Percentiles rank a stretch among this genome's conserved stretches.
phyloP scores from a whole-genome alignment of 768 basidiomycete genomes.

The Gloeostereum incarnatum region DNA sequence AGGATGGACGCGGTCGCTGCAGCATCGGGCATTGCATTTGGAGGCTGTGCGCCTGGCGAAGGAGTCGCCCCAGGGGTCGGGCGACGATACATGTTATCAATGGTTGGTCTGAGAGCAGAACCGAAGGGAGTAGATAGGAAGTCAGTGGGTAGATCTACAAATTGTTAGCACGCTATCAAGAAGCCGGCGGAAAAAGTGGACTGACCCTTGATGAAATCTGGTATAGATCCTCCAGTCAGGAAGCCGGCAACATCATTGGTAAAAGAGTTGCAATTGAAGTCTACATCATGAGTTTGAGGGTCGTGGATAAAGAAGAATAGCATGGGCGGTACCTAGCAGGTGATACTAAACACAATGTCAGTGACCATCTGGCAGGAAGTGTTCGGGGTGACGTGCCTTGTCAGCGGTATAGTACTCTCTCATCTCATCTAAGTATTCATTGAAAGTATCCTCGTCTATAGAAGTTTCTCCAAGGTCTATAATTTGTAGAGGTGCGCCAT shows the following conservation, averaged over 20 bases:
- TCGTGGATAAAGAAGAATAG: not conserved
- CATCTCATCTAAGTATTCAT: conserved; percentile 75
- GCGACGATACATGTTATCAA: conserved; percentile 80
- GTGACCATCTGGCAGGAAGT: not conserved
- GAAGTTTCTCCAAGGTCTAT: conserved; percentile 73
- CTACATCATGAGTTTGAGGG: conserved; percentile 22
- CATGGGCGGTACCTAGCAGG: conserved; percentile 49
- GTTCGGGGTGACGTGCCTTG: conserved; percentile 53
- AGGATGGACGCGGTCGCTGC: conserved; percentile 44
- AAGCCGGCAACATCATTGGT: conserved; percentile 85
- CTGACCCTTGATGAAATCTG: conserved; percentile 72
- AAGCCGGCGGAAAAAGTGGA: conserved; percentile 3
- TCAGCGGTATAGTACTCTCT: conserved; percentile 80
- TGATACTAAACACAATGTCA: conserved; percentile 50
- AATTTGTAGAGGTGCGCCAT: conserved; percentile 63
- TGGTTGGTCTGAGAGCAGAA: conserved; percentile 76
- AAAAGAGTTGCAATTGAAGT: conserved; percentile 95
- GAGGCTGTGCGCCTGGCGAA: conserved; percentile 18
- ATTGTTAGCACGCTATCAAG: not conserved
- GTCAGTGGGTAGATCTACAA: conserved; percentile 64
- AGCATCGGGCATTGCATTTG: conserved; percentile 30
- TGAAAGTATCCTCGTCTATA: conserved; percentile 77
- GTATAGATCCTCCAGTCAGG: conserved; percentile 76
- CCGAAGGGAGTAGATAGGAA: conserved; percentile 90
- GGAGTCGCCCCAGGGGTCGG: conserved; percentile 35